Base-by-base conservation (phyloP, 2,329 filamentous ascomycete species). In the Metarhizium guizhouense region DNA sequence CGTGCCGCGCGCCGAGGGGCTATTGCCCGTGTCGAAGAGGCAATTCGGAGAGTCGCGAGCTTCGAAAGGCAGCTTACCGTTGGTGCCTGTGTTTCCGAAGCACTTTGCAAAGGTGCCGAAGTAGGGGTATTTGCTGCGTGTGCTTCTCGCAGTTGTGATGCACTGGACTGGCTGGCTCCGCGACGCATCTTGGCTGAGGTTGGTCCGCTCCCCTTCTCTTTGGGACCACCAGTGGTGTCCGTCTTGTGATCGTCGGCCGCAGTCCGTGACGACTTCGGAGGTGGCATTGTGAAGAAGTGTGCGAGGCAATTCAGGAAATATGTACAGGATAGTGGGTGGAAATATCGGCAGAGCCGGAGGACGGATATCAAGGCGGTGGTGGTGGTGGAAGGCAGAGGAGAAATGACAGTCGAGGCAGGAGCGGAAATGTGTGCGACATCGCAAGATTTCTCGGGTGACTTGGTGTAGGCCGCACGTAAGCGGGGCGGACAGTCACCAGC, bases 121-220 rank as follows among this genome's bases (percentile, higher is more conserved):
- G 70, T 66, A 13, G 68, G 64, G 58, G 70, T 76, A 58, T 70
- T 69, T 3, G 53, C 52, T 25, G 25, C 25, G 4, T 25, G 25
- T 25, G 57, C 47, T 42, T 57, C 57, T 34, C 55, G 55, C 53
- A 74, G 65, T 43, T 77, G 68, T 36, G 69, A 75, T 18, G 75
- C 73, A 47, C 76, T 78, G 13, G 74, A 74, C 55, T 77, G 77
- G 66, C 77, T 82, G 55, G 75, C 79, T 16, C 76, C 76, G 42
- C 81, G 76, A 54, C 79, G 79, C 69, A 81, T 74, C 67, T 84
- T 84, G 57, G 77, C 73, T 54, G 78, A 77, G 16, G 74, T 65
- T 54, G 74, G 68, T 53, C 70, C 70, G 57, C 69, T 72, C 49
- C 18, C 49, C 66, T 77, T 78, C 57, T 79, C 74, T 63, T 79